phyloP scores from a whole-genome alignment of 2,329 filamentous ascomycete species.

The Pseudogymnoascus sp. region DNA sequence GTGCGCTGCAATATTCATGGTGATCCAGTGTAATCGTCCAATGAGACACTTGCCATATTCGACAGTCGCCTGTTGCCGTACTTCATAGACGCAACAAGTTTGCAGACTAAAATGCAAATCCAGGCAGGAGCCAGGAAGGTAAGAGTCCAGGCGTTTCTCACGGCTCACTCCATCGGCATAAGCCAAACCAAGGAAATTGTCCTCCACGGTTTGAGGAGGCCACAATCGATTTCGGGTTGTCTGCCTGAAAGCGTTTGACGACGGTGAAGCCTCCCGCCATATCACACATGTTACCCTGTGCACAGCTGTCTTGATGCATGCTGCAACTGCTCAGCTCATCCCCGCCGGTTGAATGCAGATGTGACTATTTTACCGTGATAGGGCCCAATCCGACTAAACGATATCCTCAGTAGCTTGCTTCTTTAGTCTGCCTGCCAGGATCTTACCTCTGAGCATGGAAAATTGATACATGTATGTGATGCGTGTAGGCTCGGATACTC shows the following conservation, averaged over 20 bases:
- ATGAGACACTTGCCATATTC: conserved; percentile 2
- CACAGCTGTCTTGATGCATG: not conserved
- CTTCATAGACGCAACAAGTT: conserved; percentile 1
- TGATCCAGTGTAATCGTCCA: not conserved
- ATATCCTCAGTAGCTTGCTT: not conserved
- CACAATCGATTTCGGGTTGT: not conserved
- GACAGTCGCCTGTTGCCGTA: not conserved
- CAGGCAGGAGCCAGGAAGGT: not conserved
- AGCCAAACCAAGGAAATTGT: not conserved
- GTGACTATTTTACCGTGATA: not conserved
- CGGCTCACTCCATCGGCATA: not conserved
- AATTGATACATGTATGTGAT: not conserved
- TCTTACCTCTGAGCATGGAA: not conserved
- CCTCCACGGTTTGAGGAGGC: not conserved
- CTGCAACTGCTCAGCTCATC: not conserved
- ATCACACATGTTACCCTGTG: conserved; percentile 1
- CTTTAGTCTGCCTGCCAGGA: not conserved
- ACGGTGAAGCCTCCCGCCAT: not conserved
- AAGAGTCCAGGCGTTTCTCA: not conserved
- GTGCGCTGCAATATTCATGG: not conserved
- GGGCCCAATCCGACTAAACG: not conserved
- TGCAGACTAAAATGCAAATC: not conserved
- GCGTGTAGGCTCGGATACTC: not conserved
- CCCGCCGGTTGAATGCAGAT: conserved; percentile 3
- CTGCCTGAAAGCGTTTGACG: not conserved